Base-by-base conservation (phyloP, 352 stramenopile genomes). In the Phytopythium helicoides region DNA sequence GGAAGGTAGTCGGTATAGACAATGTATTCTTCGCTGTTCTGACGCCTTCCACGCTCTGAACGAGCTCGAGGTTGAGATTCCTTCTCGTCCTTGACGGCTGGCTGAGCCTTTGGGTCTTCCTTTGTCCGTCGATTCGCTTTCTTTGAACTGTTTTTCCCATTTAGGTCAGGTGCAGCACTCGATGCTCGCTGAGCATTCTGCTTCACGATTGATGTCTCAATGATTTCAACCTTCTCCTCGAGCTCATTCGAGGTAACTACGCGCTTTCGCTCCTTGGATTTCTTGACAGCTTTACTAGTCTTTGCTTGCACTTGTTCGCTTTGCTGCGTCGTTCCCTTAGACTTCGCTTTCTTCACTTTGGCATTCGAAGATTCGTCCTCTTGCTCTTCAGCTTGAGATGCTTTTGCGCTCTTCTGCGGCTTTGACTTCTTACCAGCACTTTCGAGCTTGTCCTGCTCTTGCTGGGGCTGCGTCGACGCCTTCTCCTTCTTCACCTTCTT, bases 1-100 rank as follows among this genome's bases (percentile, higher is more conserved):
- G 64, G 56, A 31, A 68, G 49, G n/a, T 84, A 81, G 40, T 81
- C 70, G 2, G 52, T 58, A 41, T 79, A 84, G 4, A 33, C 60
- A 3, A 41, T 40, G 14, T 52, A 47, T 18, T 44, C 54, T 31
- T 55, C 65, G 5, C 41, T 42, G 58, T 22, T 49, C 31, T 23
- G 16, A 7, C 28, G 19, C 7, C 22, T 16, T n/a, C 23, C 15
- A 16, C 6, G 23, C 21, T 58, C 36, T 35, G 39, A 21, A n/a
- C 40, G 36, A 54, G 35, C 42, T 14, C 9, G 50, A 36, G 39
- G 23, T 35, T 9, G 25, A n/a, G 0, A 6, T 9, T 28, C 25
- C 6, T 19, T 38, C 19, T 56, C 21, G 12, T 19, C 5, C 38
- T 39, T 49, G 12, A 9, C 37, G 18, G 26, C 14, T 22, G 14